These are phyloP conservation scores for Calvatia gigantea DNA, from an alignment of 768 basidiomycete genomes.

Conservation along the genomic window DNA sequence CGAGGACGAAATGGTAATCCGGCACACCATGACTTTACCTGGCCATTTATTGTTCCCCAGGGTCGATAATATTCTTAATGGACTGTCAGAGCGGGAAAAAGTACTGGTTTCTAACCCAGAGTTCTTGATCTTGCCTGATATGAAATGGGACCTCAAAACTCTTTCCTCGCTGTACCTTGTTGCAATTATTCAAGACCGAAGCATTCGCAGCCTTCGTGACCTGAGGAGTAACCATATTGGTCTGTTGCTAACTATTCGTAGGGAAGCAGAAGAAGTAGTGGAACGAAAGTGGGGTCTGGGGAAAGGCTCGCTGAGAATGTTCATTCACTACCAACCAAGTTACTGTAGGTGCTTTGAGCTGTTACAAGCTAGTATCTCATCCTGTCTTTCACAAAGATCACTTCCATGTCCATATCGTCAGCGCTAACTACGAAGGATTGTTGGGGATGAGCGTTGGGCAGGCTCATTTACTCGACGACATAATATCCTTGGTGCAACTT, in stretches of 20 bases:
- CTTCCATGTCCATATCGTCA: constrained; percentile 92
- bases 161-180: constrained; percentile 82
- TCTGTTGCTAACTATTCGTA: constrained; percentile 64
- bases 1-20: constrained; percentile 77
- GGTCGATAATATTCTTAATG: constrained; percentile 82
- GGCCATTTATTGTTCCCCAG: constrained; percentile 32
- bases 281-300: constrained; percentile 64
- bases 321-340: constrained; percentile 92
- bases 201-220: constrained; percentile 74
- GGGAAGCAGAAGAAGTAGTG: constrained; percentile 49
- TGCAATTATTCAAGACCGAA: constrained; percentile 61
- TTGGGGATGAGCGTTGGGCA: constrained; percentile 83
- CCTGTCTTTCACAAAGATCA: constrained; percentile 53
- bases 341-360: constrained; percentile 66
- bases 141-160: constrained; percentile 91
- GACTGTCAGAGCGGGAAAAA: constrained; percentile 70
- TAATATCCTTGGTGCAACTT: constrained; percentile 72
- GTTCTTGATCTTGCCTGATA: constrained; percentile 87
- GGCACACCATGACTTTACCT: not conserved
- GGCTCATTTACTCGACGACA: constrained; percentile 89
- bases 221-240: constrained; percentile 59
- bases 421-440: constrained; percentile 58
- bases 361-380: not conserved
- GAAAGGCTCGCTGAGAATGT: constrained; percentile 66
- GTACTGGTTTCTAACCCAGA: constrained; percentile 60